Percentiles rank a stretch among this genome's conserved stretches.
phyloP scores from a whole-genome alignment of 164 flowering plant species.

The Magnolia sinica region DNA sequence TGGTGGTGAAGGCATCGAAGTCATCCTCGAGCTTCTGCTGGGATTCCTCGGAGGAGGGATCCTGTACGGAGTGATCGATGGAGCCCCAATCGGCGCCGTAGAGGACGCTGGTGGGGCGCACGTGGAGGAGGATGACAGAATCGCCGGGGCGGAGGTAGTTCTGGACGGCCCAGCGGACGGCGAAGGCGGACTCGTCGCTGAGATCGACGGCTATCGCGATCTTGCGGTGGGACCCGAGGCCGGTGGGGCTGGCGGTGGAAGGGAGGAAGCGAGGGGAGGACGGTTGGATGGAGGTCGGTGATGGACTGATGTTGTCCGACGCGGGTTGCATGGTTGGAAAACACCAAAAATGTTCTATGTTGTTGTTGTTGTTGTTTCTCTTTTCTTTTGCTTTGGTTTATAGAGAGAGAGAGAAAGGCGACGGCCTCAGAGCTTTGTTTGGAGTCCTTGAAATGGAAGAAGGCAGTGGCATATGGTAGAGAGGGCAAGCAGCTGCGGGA shows the following conservation, averaged over 20 bases:
- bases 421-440: too few relatives aligned
- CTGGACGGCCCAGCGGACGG: slow-evolving; percentile 82
- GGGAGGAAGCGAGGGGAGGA: slow-evolving; percentile 44
- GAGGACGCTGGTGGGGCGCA: slow-evolving; percentile 66
- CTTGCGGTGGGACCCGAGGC: slow-evolving; percentile 41
- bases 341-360: not conserved
- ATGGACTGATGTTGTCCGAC: not conserved
- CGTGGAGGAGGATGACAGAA: slow-evolving; percentile 72
- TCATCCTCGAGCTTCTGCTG: slow-evolving; percentile 59
- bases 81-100: slow-evolving; percentile 88
- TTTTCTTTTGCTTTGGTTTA: not conserved
- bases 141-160: slow-evolving; percentile 84
- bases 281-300: slow-evolving; percentile 7
- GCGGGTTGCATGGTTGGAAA: slow-evolving; percentile 7
- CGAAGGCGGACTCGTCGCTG: slow-evolving; percentile 76
- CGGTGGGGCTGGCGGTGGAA: slow-evolving; percentile 17
- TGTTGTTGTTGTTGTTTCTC: not conserved
- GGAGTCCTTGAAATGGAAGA: too few relatives aligned
- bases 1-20: slow-evolving; percentile 49
- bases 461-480: too few relatives aligned
- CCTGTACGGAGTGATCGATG: slow-evolving; percentile 28
- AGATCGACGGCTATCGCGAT: slow-evolving; percentile 82
- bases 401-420: not conserved
- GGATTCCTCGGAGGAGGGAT: slow-evolving; percentile 25
- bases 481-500: too few relatives aligned